These are phyloP conservation scores for Gossypium aridum DNA, from an alignment of 441 rosid genomes.

Conservation along the genomic window DNA sequence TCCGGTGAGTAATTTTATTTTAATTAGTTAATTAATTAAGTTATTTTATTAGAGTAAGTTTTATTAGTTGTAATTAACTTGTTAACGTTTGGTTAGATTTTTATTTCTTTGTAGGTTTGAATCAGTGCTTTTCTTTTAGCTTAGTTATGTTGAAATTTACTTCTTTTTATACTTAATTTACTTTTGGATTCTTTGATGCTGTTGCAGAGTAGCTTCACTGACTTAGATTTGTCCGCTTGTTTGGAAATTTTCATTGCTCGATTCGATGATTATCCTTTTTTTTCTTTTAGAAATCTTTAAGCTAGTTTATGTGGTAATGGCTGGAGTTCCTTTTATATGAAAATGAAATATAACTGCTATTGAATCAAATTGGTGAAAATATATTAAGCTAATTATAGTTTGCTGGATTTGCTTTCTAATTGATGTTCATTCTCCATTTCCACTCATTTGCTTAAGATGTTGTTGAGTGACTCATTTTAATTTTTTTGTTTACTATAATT, in stretches of 20 bases:
- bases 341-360: not conserved
- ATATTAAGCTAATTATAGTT: not conserved
- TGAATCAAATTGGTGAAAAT: not conserved
- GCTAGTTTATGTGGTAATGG: not conserved
- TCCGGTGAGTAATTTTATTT: conserved; percentile 48
- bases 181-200: not conserved
- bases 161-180: not conserved
- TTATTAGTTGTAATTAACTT: not conserved
- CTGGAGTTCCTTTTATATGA: not conserved
- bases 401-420: not conserved
- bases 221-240: conserved; percentile 2
- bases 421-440: not conserved
- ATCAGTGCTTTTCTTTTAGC: not conserved
- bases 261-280: not conserved
- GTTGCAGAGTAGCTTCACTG: conserved; percentile 1
- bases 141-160: not conserved
- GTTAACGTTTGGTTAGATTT: not conserved
- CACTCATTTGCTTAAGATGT: not conserved
- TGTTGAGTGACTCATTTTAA: not conserved
- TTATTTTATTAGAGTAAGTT: not conserved
- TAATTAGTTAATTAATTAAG: conserved; percentile 9
- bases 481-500: not conserved
- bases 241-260: not conserved
- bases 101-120: not conserved
- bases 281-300: not conserved